phyloP scores from a whole-genome alignment of 768 basidiomycete genomes.

The Tubosaeta brunneosetosa region DNA sequence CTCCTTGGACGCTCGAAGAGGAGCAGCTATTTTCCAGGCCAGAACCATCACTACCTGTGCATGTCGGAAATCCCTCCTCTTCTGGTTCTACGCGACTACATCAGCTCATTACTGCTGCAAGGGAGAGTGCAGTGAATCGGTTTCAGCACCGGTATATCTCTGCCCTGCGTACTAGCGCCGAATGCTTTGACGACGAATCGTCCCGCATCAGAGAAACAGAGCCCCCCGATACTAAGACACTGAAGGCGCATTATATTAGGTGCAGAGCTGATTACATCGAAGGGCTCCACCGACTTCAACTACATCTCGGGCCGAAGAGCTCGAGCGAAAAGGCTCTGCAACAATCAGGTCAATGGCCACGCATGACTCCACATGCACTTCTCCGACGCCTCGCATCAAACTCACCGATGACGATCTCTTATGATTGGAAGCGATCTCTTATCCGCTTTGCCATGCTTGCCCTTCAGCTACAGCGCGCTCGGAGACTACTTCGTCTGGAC shows the following conservation, averaged over 20 bases:
- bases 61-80: neutral
- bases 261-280: neutral
- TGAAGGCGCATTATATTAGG: slow-evolving; percentile 1
- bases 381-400: slow-evolving; percentile 26
- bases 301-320: slow-evolving; percentile 7
- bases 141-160: neutral
- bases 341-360: slow-evolving; percentile 33
- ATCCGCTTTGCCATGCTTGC: slow-evolving; percentile 25
- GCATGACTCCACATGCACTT: slow-evolving; percentile 25
- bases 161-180: neutral
- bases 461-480: slow-evolving; percentile 25
- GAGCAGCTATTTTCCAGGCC: neutral
- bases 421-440: slow-evolving; percentile 27
- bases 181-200: slow-evolving; percentile 1
- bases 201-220: neutral
- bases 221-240: neutral
- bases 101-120: neutral
- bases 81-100: neutral
- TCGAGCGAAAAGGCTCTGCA: slow-evolving; percentile 7
- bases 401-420: slow-evolving; percentile 6
- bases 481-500: neutral
- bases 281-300: neutral
- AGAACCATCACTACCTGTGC: neutral
- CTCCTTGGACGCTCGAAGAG: neutral
- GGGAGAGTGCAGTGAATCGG: neutral